These are phyloP conservation scores for Coniella vitis DNA, from an alignment of 2,329 filamentous ascomycete species.

Conservation along the genomic window DNA sequence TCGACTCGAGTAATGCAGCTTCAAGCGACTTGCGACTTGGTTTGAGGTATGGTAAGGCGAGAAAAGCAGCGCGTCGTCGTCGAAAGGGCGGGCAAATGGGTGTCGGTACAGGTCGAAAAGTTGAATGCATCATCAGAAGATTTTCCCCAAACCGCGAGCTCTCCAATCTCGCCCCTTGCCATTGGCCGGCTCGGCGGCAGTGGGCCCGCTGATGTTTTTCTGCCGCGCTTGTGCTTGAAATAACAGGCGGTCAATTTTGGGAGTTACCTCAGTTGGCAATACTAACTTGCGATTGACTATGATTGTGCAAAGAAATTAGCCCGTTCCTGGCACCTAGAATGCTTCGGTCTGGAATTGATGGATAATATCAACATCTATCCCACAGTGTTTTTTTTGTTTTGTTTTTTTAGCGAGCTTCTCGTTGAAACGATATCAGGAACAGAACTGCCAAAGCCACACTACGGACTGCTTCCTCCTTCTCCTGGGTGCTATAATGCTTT, in stretches of 20 bases:
- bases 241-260: background rate
- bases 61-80: background rate
- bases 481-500: too few relatives aligned
- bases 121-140: conserved; percentile 7
- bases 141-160: conserved; percentile 11
- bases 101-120: background rate
- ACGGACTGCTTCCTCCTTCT: too few relatives aligned
- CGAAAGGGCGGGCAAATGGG: background rate
- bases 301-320: too few relatives aligned
- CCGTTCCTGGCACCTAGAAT: too few relatives aligned
- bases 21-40: background rate
- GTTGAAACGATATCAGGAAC: too few relatives aligned
- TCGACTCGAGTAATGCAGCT: background rate
- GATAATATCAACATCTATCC: too few relatives aligned
- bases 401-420: too few relatives aligned
- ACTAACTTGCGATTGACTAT: too few relatives aligned
- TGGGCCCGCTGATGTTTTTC: background rate
- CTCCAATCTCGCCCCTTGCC: background rate
- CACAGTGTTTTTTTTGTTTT: too few relatives aligned
- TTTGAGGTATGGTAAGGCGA: background rate
- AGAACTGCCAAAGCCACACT: too few relatives aligned
- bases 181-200: background rate
- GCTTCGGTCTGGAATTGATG: too few relatives aligned
- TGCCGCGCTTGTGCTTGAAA: background rate
- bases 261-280: too few relatives aligned